Base-by-base conservation (phyloP, 192 early-diverging fungal species). In the Phycomyces nitens region DNA sequence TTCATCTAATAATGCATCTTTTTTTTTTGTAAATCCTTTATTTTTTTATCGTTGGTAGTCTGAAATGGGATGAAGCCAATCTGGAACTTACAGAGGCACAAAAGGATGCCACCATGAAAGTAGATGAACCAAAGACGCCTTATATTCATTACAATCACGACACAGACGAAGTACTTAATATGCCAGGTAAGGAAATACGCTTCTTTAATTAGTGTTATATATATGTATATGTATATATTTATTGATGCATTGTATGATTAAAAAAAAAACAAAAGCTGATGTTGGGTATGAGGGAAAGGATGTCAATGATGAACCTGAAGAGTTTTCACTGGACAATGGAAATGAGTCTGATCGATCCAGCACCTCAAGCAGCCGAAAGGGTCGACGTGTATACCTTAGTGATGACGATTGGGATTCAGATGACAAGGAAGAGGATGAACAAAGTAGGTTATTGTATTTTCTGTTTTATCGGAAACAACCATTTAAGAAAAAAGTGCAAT, bases 11-110 rank as follows among this genome's bases (percentile, higher is more conserved):
- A 23, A 11, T 43, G n/a, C 1, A 27, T 53, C 26, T 52, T 60
- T 26, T 52, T 16, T 29, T 69, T 69, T 59, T n/a, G n/a, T n/a
- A n/a, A n/a, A n/a, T n/a, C n/a, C n/a, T n/a, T n/a, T n/a, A n/a
- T 58, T 16, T 61, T 27, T 43, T 3, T 58, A 7, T 20, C 43
- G 15, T 42, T 2, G 16, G 15, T 67, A 88, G 94, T 51, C 77
- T 96, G 69, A 88, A 84, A 62, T 97, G 95, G 93, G 94, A 97
- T 71, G 95, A 99, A 79, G 93, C 94, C 67, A 96, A 93, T 73
- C 61, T 99, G 42, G 79, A 83, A 65, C 74, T 93, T 5, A 95
- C 93, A 0, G 96, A 99, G 71, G 85, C 90, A 5, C 86, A 93
- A 68, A 94, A 94, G 75, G 86, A 87, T 57, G 79, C 89, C 18